Base-by-base conservation (phyloP, 2,329 filamentous ascomycete genomes). In the Spiromastix sp. region DNA sequence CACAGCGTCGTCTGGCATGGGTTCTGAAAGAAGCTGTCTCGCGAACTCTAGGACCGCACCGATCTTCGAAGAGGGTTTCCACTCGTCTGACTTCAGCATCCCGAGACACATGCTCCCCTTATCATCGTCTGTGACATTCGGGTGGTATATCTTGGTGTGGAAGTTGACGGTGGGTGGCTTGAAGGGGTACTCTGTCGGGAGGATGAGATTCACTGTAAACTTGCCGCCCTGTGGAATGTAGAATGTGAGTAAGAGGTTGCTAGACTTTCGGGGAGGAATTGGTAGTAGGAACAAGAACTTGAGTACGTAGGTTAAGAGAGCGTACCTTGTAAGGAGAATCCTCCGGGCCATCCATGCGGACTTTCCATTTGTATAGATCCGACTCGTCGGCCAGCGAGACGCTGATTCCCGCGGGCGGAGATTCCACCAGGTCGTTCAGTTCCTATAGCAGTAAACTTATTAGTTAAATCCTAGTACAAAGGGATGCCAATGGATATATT, bases 181-280 rank as follows among this genome's bases (percentile, higher is more conserved):
- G 91, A 98, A 98, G 28, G 91, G 91, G 59, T 98, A 98, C 66
- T 98, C 91, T 55, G 96, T 91, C 29, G 86, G 85, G 8, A 95
- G 76, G 26, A 62, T 70, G 47, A 94, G 68, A 42, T 78, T 63
- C 42, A 95, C 64, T 46, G 74, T 74, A 72, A 85, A 95, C 46
- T 64, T 66, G 52, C 86, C 86, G 48, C 77, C 79, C 68, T 80
- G 43, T 39, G 28, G 32, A 30, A 22, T 17, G 19, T 12, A 12
- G 32, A 15, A 10, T 34, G n/a, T 24, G 3, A 11, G 26, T 19
- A 16, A 32, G 30, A 20, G 30, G 25, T 16, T 21, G 27, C 25
- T 27, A 29, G 5, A 29, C 15, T 30, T 11, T 17, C 11, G 19
- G 19, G 5, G 30, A 10, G 30, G 32, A 21, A 22, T 34, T 20